phyloP scores from a whole-genome alignment of 2,329 filamentous ascomycete genomes.

The Emericellopsis cladophorae region DNA sequence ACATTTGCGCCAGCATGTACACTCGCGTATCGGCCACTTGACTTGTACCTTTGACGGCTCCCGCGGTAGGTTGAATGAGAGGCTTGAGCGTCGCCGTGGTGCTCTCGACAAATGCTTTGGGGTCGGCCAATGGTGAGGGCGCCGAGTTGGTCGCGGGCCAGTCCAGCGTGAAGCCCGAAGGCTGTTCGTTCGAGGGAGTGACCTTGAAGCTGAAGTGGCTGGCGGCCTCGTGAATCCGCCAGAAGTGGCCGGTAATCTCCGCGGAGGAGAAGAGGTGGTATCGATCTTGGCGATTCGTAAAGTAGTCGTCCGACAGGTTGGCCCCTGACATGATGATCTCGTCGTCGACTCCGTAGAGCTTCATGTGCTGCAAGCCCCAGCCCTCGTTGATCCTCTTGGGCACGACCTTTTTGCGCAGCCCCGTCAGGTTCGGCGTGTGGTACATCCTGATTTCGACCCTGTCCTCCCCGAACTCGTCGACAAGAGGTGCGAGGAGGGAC shows the following conservation, averaged over 20 bases:
- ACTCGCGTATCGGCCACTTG: slow-evolving; percentile 51
- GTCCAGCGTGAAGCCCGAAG: slow-evolving; percentile 44
- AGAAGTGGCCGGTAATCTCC: slow-evolving; percentile 73
- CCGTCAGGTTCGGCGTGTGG: slow-evolving; percentile 91
- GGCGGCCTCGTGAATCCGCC: slow-evolving; percentile 61
- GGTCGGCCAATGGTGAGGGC: slow-evolving; percentile 60
- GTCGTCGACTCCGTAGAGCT: slow-evolving; percentile 90
- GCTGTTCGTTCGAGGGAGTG: slow-evolving; percentile 40
- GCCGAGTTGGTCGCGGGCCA: slow-evolving; percentile 70
- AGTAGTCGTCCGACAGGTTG: slow-evolving; percentile 88
- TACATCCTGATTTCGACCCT: slow-evolving; percentile 94
- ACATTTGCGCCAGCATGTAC: slow-evolving; percentile 80
- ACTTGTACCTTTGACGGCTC: slow-evolving; percentile 1
- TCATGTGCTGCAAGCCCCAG: slow-evolving; percentile 98
- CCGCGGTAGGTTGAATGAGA: slow-evolving; percentile 40
- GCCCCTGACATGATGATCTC: slow-evolving; percentile 91
- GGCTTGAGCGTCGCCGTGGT: slow-evolving; percentile 55
- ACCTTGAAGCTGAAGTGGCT: slow-evolving; percentile 74
- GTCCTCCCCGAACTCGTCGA: slow-evolving; percentile 69
- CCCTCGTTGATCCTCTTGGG: slow-evolving; percentile 92
- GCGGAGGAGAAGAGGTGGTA: slow-evolving; percentile 83
- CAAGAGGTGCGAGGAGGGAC: slow-evolving; percentile 73
- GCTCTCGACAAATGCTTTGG: slow-evolving; percentile 54
- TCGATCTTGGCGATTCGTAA: slow-evolving; percentile 87
- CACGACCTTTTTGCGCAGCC: slow-evolving; percentile 68